Evolutionary conservation across 768 basidiomycete species (phyloP).

Genomic region (Rubroboletus pulcherrimus): DNA sequence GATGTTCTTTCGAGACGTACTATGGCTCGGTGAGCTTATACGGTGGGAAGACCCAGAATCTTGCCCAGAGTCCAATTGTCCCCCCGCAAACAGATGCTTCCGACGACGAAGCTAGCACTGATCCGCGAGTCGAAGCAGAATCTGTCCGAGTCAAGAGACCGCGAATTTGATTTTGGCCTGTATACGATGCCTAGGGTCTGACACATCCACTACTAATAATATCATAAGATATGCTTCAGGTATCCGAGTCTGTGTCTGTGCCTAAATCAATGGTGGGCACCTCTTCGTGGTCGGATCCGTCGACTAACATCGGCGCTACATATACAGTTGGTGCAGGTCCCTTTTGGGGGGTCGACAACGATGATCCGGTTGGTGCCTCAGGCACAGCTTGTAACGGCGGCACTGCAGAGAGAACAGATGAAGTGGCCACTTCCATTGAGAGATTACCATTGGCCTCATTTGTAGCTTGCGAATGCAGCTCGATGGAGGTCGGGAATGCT

Average conservation of each 20-base stretch:
- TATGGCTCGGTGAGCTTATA: background rate
- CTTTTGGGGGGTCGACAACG: background rate
- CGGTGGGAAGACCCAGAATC: conserved; percentile 17
- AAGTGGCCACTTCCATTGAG: background rate
- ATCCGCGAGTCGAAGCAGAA: background rate
- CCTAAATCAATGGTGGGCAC: conserved; percentile 76
- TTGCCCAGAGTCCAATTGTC: conserved; percentile 19
- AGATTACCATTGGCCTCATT: background rate
- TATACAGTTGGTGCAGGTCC: background rate
- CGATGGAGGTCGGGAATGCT: background rate
- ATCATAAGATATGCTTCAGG: conserved; percentile 3
- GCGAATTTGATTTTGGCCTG: conserved; percentile 9
- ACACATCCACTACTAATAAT: background rate
- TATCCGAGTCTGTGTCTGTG: conserved; percentile 77
- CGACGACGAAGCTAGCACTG: conserved; percentile 33
- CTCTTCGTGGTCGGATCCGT: conserved; percentile 65
- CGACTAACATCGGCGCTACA: conserved; percentile 15
- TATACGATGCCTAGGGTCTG: background rate
- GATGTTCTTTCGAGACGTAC: background rate
- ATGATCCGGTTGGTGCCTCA: background rate
- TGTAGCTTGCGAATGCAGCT: background rate
- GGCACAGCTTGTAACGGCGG: background rate
- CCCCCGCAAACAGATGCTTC: conserved; percentile 24
- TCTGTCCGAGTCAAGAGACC: conserved; percentile 9
- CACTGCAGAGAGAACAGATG: background rate